These are phyloP conservation scores for Komagataella ulmi DNA, from an alignment of 805 yeast genomes.

Conservation along the genomic window DNA sequence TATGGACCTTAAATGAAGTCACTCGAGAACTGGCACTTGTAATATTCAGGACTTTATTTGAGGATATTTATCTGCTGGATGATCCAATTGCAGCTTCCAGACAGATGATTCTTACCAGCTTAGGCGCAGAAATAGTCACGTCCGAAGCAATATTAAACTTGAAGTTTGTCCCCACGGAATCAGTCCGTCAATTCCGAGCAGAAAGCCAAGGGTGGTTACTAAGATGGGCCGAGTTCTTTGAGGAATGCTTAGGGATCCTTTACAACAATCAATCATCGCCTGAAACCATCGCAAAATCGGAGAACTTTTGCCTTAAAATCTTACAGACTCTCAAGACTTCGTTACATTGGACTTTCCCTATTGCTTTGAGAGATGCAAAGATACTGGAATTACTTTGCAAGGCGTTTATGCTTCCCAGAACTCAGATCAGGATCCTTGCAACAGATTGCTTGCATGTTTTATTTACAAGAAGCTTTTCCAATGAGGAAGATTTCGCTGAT, in stretches of 20 bases:
- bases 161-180: conserved; percentile 55
- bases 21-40: conserved; percentile 68
- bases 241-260: conserved; percentile 25
- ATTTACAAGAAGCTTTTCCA: conserved; percentile 65
- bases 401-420: conserved; percentile 42
- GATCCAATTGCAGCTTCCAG: conserved; percentile 83
- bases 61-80: conserved; percentile 83
- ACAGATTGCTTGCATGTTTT: conserved; percentile 85
- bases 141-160: conserved; percentile 50
- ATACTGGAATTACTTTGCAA: conserved; percentile 50
- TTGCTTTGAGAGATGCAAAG: conserved; percentile 53
- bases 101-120: conserved; percentile 61
- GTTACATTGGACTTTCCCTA: conserved; percentile 81
- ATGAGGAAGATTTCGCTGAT: conserved; percentile 56
- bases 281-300: conserved; percentile 5
- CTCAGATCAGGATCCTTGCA: conserved; percentile 66
- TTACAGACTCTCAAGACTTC: conserved; percentile 81
- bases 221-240: conserved; percentile 51
- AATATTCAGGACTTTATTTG: conserved; percentile 77
- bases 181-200: conserved; percentile 49
- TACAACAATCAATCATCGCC: conserved; percentile 21
- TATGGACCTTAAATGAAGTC: conserved; percentile 57
- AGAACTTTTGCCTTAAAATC: conserved; percentile 44
- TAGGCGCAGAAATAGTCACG: conserved; percentile 74
- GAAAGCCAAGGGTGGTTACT: conserved; percentile 78